phyloP scores from a whole-genome alignment of 495 filamentous ascomycete genomes.

The Hyaloscypha finlandica region DNA sequence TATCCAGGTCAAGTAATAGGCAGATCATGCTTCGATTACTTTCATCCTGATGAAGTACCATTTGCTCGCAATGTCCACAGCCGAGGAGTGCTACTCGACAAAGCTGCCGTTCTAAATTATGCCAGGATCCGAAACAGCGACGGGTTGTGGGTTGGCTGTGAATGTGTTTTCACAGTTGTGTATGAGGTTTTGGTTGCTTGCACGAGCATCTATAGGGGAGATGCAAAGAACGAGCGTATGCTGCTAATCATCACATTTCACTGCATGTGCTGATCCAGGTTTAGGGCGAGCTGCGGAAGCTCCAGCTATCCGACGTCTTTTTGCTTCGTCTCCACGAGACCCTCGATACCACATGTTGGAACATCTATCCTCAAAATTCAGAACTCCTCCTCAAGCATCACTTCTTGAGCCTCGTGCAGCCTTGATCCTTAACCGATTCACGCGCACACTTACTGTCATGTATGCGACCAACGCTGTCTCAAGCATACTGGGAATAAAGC shows the following conservation, averaged over 20 bases:
- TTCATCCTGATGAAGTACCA: slow-evolving; percentile 79
- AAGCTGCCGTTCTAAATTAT: slow-evolving; percentile 83
- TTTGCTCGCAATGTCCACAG: slow-evolving; percentile 73
- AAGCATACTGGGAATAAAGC: slow-evolving; percentile 68
- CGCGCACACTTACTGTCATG: slow-evolving; percentile 80
- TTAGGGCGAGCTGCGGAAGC: slow-evolving; percentile 78
- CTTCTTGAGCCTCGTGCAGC: slow-evolving; percentile 79
- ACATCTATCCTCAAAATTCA: slow-evolving; percentile 82
- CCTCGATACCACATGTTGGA: slow-evolving; percentile 91
- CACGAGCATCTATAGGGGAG: slow-evolving; percentile 75
- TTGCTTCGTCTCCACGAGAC: slow-evolving; percentile 79
- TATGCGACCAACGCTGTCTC: slow-evolving; percentile 78
- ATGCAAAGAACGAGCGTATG: slow-evolving; percentile 74
- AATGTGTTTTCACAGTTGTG: slow-evolving; percentile 88
- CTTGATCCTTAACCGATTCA: slow-evolving; percentile 86
- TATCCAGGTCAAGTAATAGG: slow-evolving; percentile 72
- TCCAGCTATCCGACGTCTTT: slow-evolving; percentile 74
- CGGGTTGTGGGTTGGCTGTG: slow-evolving; percentile 78
- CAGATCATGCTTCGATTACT: slow-evolving; percentile 83
- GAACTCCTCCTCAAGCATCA: slow-evolving; percentile 57
- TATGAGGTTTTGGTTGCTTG: slow-evolving; percentile 86
- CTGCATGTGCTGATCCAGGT: slow-evolving; percentile 19
- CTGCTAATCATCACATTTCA: slow-evolving; percentile 19
- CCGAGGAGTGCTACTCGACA: slow-evolving; percentile 75
- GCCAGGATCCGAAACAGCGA: slow-evolving; percentile 67